A percentile compares a stretch with the other conserved stretches of the same genome.
Conservation (phyloP, 345 rosid genomes). For the Boechera divaricarpa region DNA sequence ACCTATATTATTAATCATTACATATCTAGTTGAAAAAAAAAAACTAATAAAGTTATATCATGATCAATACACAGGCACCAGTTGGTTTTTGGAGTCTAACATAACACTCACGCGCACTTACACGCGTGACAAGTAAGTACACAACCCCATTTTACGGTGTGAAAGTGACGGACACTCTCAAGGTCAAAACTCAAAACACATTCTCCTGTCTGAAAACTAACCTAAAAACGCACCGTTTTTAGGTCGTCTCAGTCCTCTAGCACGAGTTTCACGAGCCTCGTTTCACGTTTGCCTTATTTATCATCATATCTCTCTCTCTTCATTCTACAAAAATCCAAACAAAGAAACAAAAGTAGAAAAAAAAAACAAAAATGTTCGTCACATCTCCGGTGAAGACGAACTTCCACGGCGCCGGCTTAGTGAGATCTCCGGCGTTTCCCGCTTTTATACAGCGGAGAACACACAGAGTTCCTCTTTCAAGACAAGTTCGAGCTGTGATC, state of each 20-base stretch:
- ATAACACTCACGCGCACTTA: constrained; percentile 12
- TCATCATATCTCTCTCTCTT: constrained; percentile 22
- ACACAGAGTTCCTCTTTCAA: constrained; percentile 7
- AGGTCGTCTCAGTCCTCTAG: neutral
- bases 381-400: constrained; percentile 51
- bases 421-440: constrained; percentile 43
- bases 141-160: neutral
- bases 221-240: constrained; percentile 26
- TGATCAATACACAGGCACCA: no score
- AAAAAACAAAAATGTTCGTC: constrained; percentile 46
- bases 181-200: constrained; percentile 4
- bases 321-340: neutral
- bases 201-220: neutral
- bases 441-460: constrained; percentile 19
- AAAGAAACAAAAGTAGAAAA: neutral
- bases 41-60: no score
- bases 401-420: constrained; percentile 46
- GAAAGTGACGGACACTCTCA: constrained; percentile 7
- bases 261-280: constrained; percentile 45
- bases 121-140: constrained; percentile 20
- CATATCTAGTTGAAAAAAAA: no score
- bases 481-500: constrained; percentile 59
- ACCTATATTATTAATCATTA: no score
- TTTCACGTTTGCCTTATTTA: constrained; percentile 21
- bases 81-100: neutral